Evolutionary conservation across 768 basidiomycete species (phyloP).

Genomic region (Lactarius hengduanensis): DNA sequence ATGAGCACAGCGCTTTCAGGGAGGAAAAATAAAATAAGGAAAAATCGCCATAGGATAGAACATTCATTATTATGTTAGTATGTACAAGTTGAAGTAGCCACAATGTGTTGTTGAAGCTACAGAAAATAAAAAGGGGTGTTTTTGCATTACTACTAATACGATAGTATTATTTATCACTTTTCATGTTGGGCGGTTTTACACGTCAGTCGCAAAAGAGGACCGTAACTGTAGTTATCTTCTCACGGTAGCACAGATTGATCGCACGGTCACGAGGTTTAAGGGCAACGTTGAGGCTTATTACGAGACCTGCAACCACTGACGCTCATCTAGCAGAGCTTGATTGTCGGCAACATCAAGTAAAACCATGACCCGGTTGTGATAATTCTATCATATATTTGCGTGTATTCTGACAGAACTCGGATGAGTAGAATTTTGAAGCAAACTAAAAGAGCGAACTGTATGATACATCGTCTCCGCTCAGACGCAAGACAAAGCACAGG

Average conservation of each 20-base stretch:
- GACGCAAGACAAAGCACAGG: constrained; percentile 36
- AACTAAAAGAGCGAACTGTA: background rate
- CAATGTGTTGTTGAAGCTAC: too few species aligned
- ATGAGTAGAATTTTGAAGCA: background rate
- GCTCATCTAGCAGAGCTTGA: constrained; percentile 9
- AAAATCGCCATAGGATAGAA: too few species aligned
- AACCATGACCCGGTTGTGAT: constrained; percentile 26
- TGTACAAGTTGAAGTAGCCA: too few species aligned
- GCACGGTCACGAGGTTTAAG: constrained; percentile 75
- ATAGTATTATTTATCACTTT: constrained; percentile 88
- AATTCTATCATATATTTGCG: background rate
- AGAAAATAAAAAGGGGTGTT: too few species aligned
- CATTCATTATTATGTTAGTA: too few species aligned
- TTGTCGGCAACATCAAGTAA: constrained; percentile 35
- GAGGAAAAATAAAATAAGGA: too few species aligned
- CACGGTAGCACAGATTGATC: constrained; percentile 44
- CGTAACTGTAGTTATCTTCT: constrained; percentile 26
- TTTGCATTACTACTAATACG: too few species aligned
- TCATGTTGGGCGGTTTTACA: constrained; percentile 91
- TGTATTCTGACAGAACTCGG: background rate
- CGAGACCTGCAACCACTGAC: constrained; percentile 53
- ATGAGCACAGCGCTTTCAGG: too few species aligned
- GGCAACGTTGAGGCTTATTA: constrained; percentile 80
- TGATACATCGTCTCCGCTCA: too few species aligned
- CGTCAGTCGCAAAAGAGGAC: constrained; percentile 82